A percentile compares a stretch with the other conserved stretches of the same genome.
These are phyloP conservation scores for Aspergillus brunneoviolaceus DNA, from an alignment of 2,329 filamentous ascomycete species.

Conservation along the genomic window DNA sequence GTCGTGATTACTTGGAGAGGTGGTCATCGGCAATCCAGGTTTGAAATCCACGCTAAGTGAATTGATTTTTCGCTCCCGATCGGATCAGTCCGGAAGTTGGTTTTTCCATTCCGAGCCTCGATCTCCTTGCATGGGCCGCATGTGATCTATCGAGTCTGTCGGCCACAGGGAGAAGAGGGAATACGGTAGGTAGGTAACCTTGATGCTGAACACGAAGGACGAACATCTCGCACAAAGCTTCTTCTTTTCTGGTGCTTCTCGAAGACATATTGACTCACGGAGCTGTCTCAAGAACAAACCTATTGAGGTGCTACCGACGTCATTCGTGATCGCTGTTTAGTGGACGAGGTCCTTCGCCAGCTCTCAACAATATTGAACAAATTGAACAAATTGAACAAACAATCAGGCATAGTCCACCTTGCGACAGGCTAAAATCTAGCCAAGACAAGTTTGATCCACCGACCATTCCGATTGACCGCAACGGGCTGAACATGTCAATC, in stretches of 20 bases:
- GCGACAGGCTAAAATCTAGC: constrained; percentile 6
- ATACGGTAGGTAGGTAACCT: no score
- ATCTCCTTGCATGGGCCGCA: constrained; percentile 8
- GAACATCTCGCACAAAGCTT: no score
- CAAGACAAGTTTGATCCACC: constrained; percentile 7
- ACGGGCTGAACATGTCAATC: constrained; percentile 6
- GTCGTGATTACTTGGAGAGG: background rate
- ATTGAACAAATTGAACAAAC: background rate
- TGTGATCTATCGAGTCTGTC: constrained; percentile 9
- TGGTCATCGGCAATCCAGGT: constrained; percentile 6
- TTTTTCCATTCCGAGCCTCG: constrained; percentile 6
- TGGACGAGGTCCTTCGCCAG: background rate
- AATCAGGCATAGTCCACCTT: background rate
- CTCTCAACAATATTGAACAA: no score
- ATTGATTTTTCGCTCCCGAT: constrained; percentile 2
- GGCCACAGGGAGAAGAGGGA: background rate
- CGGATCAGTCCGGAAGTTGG: constrained; percentile 11
- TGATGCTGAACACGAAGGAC: no score
- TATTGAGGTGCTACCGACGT: background rate
- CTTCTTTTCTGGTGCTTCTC: background rate
- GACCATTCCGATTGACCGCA: constrained; percentile 9
- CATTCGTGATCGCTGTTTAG: background rate
- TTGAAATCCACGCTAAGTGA: constrained; percentile 1
- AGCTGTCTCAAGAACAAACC: background rate
- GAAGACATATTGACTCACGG: background rate